These are phyloP conservation scores for Magnolia sinica DNA, from an alignment of 164 flowering plant species.

Conservation along the genomic window DNA sequence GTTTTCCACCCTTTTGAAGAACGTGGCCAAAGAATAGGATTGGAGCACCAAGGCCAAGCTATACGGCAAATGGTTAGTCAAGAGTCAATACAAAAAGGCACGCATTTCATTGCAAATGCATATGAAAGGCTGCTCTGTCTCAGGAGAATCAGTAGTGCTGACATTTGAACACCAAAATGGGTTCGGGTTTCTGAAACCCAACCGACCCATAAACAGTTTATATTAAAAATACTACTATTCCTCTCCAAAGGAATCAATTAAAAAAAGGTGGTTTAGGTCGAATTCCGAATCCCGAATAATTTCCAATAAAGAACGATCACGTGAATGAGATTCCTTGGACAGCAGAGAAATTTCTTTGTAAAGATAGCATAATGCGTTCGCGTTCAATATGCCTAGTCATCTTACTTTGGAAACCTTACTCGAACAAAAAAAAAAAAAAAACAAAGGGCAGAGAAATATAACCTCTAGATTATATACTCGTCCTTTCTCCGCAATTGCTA, in stretches of 20 bases:
- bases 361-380: too few relatives aligned
- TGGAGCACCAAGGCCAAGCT: neutral
- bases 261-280: neutral
- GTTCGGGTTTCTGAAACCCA: neutral
- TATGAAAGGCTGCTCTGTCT: neutral
- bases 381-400: too few relatives aligned
- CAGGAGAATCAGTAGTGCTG: neutral
- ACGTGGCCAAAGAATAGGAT: too few relatives aligned
- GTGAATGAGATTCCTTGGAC: neutral
- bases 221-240: neutral
- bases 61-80: neutral
- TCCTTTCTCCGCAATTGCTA: too few relatives aligned
- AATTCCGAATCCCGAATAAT: neutral
- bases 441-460: too few relatives aligned
- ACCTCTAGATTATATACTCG: too few relatives aligned
- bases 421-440: too few relatives aligned
- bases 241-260: neutral
- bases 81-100: neutral
- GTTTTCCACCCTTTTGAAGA: too few relatives aligned
- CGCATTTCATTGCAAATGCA: neutral
- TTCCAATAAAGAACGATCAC: too few relatives aligned
- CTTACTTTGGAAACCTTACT: too few relatives aligned
- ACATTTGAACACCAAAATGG: neutral
- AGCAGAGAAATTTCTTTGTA: too few relatives aligned
- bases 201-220: neutral